phyloP scores from a whole-genome alignment of 495 filamentous ascomycete species.

The Pseudomonodictys pantanalensis region DNA sequence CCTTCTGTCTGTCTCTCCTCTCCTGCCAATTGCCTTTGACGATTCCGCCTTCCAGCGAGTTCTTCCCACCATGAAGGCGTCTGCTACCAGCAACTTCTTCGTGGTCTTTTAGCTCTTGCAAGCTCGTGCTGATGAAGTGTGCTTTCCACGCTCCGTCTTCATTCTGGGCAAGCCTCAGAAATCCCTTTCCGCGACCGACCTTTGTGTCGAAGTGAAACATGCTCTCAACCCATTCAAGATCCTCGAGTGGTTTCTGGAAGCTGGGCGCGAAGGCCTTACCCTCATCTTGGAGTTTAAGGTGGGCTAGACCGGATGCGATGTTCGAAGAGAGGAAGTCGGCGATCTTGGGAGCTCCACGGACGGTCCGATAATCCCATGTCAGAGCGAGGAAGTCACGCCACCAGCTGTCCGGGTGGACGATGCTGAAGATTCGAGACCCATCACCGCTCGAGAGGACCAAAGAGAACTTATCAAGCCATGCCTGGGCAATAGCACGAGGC shows the following conservation, averaged over 20 bases:
- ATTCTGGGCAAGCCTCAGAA: constrained; percentile 21
- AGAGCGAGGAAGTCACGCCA: constrained; percentile 35
- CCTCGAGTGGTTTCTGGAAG: constrained; percentile 8
- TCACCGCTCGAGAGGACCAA: constrained; percentile 14
- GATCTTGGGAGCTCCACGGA: constrained; percentile 24
- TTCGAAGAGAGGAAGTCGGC: constrained; percentile 15
- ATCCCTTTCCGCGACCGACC: constrained; percentile 26
- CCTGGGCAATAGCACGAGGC: constrained; percentile 16
- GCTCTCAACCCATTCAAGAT: constrained; percentile 29
- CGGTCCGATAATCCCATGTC: constrained; percentile 35
- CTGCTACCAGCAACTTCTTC: constrained; percentile 14
- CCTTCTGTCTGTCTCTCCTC: constrained; percentile 51
- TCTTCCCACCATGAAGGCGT: constrained; percentile 31
- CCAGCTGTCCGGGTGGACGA: constrained; percentile 25
- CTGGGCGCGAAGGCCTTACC: constrained; percentile 13
- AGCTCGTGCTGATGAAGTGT: constrained; percentile 29
- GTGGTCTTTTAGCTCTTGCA: constrained; percentile 25
- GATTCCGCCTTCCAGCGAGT: constrained; percentile 27
- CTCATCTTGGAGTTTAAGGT: constrained; percentile 8
- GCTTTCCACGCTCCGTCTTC: constrained; percentile 31
- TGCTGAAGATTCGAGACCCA: not conserved
- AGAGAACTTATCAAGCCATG: constrained; percentile 30
- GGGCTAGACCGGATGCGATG: not conserved
- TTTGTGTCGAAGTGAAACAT: constrained; percentile 33
- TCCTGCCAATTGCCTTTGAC: constrained; percentile 61